Base-by-base conservation (phyloP, 768 basidiomycete genomes). In the Macrolepiota dolichaula region DNA sequence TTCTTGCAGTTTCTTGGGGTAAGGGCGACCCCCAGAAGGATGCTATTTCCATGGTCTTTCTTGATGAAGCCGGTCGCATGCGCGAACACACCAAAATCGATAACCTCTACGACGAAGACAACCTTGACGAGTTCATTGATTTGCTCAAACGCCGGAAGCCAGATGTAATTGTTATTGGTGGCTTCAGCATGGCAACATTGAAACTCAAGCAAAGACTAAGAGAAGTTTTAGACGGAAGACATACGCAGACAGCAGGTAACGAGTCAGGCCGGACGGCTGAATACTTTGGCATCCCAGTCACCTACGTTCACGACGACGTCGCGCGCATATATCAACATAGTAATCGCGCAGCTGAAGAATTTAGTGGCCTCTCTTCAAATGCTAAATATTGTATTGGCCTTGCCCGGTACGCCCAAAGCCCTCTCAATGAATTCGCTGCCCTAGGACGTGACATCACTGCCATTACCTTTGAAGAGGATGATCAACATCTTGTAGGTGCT, bases 261-360 rank as follows among this genome's bases (percentile, higher is more conserved):
- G 70, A 69, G 67, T 70, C 70, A 63, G 73, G 64, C 25, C 68
- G 70, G 65, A 3, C 56, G 81, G 62, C 65, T 67, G 35, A 44
- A 44, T n/a, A 44, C 42, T 83, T 85, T 66, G 76, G 84, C 58
- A 89, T 86, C 50, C 89, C 88, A 1, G 86, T 96, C 59, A 85
- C 91, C 38, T 98, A 91, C 69, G 86, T 92, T 36, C 82, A 84
- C 44, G 97, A 99, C 69, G 93, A 96, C 59, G 89, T 96, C 37
- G 97, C 97, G 13, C 83, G 96, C 46, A 86, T 98, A 46, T 98
- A 94, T 73, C 94, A 96, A 74, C 88, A 95, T 70, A 94, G 92
- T 69, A 82, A 86, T 61, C 89, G 96, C 38, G 93, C 93, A 1
- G 79, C 82, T 29, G 86, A 87, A 55, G 97, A 98, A 73, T 94